Evolutionary conservation across 805 yeast genomes (phyloP).

Genomic region (Myxozyma mucilagina): DNA sequence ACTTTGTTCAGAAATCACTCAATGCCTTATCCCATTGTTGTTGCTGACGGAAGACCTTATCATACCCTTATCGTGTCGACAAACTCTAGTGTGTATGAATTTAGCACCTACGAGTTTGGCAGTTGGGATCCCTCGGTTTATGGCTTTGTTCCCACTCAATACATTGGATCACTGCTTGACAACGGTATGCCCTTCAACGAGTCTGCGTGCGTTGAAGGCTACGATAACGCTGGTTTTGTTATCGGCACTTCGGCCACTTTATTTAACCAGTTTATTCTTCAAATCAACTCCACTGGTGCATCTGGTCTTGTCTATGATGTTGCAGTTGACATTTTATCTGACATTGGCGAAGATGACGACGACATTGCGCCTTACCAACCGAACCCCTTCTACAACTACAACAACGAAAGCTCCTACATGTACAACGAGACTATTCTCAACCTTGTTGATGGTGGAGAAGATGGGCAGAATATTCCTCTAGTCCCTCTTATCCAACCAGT

Average conservation of each 20-base stretch:
- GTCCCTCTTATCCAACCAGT: slow-evolving; percentile 61
- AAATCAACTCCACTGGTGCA: slow-evolving; percentile 55
- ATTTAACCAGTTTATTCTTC: slow-evolving; percentile 66
- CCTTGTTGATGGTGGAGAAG: slow-evolving; percentile 77
- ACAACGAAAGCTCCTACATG: slow-evolving; percentile 40
- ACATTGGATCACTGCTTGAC: slow-evolving; percentile 64
- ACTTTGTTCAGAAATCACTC: slow-evolving; percentile 60
- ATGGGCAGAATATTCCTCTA: slow-evolving; percentile 63
- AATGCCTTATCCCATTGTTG: slow-evolving; percentile 73
- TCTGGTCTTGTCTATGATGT: slow-evolving; percentile 51
- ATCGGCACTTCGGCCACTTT: slow-evolving; percentile 82
- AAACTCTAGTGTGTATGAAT: slow-evolving; percentile 63
- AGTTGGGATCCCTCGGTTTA: slow-evolving; percentile 81
- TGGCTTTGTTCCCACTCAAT: slow-evolving; percentile 65
- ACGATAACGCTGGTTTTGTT: slow-evolving; percentile 78
- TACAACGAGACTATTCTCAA: slow-evolving; percentile 48
- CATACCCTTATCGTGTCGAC: slow-evolving; percentile 54
- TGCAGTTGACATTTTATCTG: slow-evolving; percentile 48
- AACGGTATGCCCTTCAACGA: slow-evolving; percentile 56
- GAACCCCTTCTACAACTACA: slow-evolving; percentile 63
- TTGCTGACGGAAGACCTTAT: slow-evolving; percentile 48
- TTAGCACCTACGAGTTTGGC: slow-evolving; percentile 70
- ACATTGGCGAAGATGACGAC: slow-evolving; percentile 45
- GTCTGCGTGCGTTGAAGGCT: slow-evolving; percentile 61
- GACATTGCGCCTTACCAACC: slow-evolving; percentile 74